Conservation (phyloP, 2,329 filamentous ascomycete genomes). For the Cercospora zeae-maydis region DNA sequence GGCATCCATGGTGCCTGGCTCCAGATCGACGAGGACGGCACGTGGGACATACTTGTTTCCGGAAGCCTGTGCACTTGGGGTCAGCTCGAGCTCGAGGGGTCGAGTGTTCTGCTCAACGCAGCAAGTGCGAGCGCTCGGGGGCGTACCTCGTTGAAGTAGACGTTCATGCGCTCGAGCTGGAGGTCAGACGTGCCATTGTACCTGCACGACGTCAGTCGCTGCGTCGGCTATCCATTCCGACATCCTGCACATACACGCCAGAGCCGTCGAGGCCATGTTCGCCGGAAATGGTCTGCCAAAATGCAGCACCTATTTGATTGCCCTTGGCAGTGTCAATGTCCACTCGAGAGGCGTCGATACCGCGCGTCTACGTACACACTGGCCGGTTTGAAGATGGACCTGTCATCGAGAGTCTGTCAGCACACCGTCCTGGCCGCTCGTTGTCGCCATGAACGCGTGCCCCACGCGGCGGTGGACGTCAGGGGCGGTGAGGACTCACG, state of each 20-base stretch:
- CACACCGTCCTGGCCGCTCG: conserved; percentile 47
- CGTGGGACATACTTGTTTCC: conserved; percentile 99
- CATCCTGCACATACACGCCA: conserved; percentile 69
- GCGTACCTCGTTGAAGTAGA: conserved; percentile 92
- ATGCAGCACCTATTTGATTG: conserved; percentile 99
- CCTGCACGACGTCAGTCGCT: conserved; percentile 48
- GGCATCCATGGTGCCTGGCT: conserved; percentile 99
- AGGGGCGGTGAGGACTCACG: conserved; percentile 49
- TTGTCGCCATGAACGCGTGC: conserved; percentile 42
- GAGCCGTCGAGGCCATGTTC: conserved; percentile 94
- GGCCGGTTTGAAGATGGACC: conserved; percentile 99
- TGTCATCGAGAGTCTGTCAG: conserved; percentile 57
- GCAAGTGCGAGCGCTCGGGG: background rate
- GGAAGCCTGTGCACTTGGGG: conserved; percentile 62
- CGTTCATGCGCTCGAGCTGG: conserved; percentile 99
- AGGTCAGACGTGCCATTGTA: conserved; percentile 98
- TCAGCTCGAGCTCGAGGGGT: conserved; percentile 32
- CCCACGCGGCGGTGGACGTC: conserved; percentile 37
- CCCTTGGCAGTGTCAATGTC: conserved; percentile 56
- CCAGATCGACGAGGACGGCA: conserved; percentile 97
- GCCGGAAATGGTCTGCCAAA: conserved; percentile 69
- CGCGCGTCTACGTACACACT: conserved; percentile 72
- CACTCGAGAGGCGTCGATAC: conserved; percentile 22
- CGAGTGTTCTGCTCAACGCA: background rate
- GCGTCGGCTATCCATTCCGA: background rate